Conservation (phyloP, 2,329 filamentous ascomycete species). For the Gnomoniopsis sp. region DNA sequence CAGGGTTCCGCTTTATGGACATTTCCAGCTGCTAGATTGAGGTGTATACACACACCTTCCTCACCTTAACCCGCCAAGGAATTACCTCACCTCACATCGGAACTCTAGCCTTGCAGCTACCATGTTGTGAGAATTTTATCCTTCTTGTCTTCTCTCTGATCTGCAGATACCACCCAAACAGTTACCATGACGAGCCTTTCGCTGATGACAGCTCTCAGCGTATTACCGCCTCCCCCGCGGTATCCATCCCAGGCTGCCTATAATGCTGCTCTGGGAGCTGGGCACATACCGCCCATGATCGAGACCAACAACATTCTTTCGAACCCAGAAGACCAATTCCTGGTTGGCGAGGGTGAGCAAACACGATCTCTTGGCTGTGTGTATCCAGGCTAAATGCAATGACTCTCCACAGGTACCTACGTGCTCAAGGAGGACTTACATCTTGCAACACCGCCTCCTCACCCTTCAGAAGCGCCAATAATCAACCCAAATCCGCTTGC, state of each 20-base stretch:
- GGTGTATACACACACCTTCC: conserved; percentile 2
- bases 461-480: conserved; percentile 87
- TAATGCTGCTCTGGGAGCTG: conserved; percentile 67
- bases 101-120: background rate
- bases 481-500: conserved; percentile 88
- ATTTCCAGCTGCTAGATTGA: background rate
- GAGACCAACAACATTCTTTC: conserved; percentile 91
- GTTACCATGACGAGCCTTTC: conserved; percentile 17
- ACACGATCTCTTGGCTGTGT: background rate
- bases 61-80: background rate
- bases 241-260: conserved; percentile 74
- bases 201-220: conserved; percentile 45
- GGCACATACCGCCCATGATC: conserved; percentile 69
- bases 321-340: conserved; percentile 83
- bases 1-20: background rate
- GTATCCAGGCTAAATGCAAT: background rate
- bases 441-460: conserved; percentile 89
- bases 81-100: background rate
- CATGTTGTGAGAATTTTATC: conserved; percentile 17
- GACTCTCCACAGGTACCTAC: conserved; percentile 67
- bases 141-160: background rate
- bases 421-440: conserved; percentile 85
- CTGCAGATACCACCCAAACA: background rate
- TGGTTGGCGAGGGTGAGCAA: conserved; percentile 80
- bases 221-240: conserved; percentile 80